Conservation (phyloP, 768 basidiomycete genomes). For the Xanthoconium purpureum region DNA sequence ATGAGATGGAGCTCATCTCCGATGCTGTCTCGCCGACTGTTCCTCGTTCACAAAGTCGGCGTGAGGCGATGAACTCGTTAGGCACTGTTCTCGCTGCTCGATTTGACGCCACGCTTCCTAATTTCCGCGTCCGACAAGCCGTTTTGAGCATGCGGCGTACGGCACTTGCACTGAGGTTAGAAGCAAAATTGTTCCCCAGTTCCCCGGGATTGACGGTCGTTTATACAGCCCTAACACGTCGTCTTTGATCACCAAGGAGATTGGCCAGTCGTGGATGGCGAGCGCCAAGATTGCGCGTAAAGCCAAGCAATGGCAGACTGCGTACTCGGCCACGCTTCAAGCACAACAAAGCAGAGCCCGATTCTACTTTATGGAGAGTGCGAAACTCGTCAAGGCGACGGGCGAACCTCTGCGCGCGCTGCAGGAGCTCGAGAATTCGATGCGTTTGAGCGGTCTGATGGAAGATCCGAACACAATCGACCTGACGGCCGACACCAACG, state of each 20-base stretch:
- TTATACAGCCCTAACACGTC: slow-evolving; percentile 23
- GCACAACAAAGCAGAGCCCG: slow-evolving; percentile 69
- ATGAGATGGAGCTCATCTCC: slow-evolving; percentile 77
- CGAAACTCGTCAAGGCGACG: slow-evolving; percentile 75
- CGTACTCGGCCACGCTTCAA: slow-evolving; percentile 93
- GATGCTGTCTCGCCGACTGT: slow-evolving; percentile 40
- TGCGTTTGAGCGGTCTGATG: slow-evolving; percentile 49
- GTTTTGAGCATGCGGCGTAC: slow-evolving; percentile 87
- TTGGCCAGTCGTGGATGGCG: slow-evolving; percentile 84
- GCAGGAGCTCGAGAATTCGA: slow-evolving; percentile 78
- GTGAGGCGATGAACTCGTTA: slow-evolving; percentile 40
- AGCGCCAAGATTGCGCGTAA: slow-evolving; percentile 97
- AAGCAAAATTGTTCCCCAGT: slow-evolving; percentile 15
- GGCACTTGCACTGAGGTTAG: slow-evolving; percentile 71
- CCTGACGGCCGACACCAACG: slow-evolving; percentile 50
- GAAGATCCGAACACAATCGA: slow-evolving; percentile 50
- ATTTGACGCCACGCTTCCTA: slow-evolving; percentile 76
- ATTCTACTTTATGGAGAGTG: slow-evolving; percentile 86
- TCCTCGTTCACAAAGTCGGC: slow-evolving; percentile 36
- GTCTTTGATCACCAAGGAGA: slow-evolving; percentile 48
- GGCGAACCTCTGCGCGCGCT: slow-evolving; percentile 84
- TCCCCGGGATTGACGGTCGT: slow-evolving; percentile 9
- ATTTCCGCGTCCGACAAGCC: slow-evolving; percentile 85
- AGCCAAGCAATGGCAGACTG: slow-evolving; percentile 92
- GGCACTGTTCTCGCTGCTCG: slow-evolving; percentile 52